Evolutionary conservation across 495 filamentous ascomycete genomes (phyloP), one percentile per base, ranked within the genome.

Genomic region (Talaromyces borbonicus): DNA sequence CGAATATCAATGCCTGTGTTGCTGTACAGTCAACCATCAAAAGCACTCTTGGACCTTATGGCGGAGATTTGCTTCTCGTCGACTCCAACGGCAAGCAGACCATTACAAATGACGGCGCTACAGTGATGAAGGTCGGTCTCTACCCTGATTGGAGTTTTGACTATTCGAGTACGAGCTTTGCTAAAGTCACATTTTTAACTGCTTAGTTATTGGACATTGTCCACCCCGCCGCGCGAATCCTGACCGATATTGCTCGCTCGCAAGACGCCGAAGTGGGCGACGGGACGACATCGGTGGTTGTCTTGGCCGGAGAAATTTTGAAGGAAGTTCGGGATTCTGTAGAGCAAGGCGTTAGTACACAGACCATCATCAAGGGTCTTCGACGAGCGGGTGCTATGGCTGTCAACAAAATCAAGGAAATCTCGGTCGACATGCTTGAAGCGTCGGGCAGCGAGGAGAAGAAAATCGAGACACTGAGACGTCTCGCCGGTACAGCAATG

Each of bases 181-280:
- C 14, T 8, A 23, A 18, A 18, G 3, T 0, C 14, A 29, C 16
- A 18, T 9, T 5, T 36, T 29, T 14, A 14, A 37, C 37, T 36
- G 31, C 29, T 22, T 60, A 95, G 89, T 83, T 98, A 32, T 81
- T 98, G 50, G 92, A 98, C 65, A 96, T 98, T 58, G 87, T 98
- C 48, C 92, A 98, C 72, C 92, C 92, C 45, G 92, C 92, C 53
- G 92, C 92, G 53, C 84, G 92, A 62, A 95, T 98, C 68, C 83
- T 98, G 55, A 94, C 90, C 59, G 92, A 98, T 60, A 97, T 98
- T 56, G 92, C 92, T 42, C 83, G 92, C 59, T 97, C 92, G 52
- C 92, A 98, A 82, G 92, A 98, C 63, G 92, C 92, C 49, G 92
- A 98, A 73, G 92, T 98, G 38, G 92, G 92, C 56, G 92, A 97